A percentile compares a stretch with the other conserved stretches of the same genome.
Conservation (phyloP, 345 rosid genomes). For the Citrus mangshanensis region DNA sequence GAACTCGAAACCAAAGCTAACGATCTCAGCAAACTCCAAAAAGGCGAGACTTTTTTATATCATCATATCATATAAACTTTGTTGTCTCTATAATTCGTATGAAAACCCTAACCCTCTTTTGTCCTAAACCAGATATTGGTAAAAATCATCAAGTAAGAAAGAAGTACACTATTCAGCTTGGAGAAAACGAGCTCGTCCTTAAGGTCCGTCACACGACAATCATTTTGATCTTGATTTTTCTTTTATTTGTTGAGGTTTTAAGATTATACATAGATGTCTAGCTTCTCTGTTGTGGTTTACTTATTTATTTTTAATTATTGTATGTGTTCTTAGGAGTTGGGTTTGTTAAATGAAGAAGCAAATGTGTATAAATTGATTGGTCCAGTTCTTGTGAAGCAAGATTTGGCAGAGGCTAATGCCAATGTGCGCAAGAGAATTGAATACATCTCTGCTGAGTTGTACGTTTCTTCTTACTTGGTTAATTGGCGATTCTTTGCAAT, state of each 20-base stretch:
- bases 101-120: conserved; percentile 9
- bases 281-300: background rate
- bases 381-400: conserved; percentile 96
- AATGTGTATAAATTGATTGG: conserved; percentile 94
- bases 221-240: background rate
- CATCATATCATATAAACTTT: background rate
- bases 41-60: conserved; percentile 39
- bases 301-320: background rate
- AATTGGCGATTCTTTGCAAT: background rate
- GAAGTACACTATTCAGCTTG: conserved; percentile 91
- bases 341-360: conserved; percentile 80
- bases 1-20: conserved; percentile 81
- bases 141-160: conserved; percentile 91
- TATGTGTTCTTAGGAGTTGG: conserved; percentile 62
- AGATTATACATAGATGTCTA: too few species aligned
- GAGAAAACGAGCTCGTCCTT: conserved; percentile 95
- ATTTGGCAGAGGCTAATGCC: conserved; percentile 95
- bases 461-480: conserved; percentile 17
- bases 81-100: background rate
- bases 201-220: conserved; percentile 35
- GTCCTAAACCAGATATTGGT: conserved; percentile 52
- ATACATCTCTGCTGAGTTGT: conserved; percentile 91
- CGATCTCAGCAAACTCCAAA: conserved; percentile 77
- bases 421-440: conserved; percentile 93
- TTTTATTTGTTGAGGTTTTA: background rate